phyloP scores from a whole-genome alignment of 1,139 yeast species.

The Nakaseomyces bracarensis region DNA sequence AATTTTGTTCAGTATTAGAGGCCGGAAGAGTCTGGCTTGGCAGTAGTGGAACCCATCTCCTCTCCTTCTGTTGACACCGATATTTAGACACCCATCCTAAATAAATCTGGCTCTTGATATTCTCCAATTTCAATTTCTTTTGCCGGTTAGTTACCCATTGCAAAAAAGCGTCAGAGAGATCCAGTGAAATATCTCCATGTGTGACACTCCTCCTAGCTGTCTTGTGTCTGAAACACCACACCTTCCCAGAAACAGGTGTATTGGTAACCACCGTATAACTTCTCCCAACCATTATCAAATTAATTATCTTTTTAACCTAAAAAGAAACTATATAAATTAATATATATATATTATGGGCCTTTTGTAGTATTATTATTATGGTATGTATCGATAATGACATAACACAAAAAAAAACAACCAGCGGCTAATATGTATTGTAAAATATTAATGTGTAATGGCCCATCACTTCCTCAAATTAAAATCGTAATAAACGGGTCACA shows the following conservation, averaged over 20 bases:
- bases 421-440: too few relatives aligned
- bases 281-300: constrained; percentile 5
- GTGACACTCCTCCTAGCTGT: neutral
- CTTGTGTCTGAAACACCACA: neutral
- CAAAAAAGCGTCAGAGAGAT: neutral
- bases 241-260: neutral
- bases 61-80: neutral
- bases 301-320: too few relatives aligned
- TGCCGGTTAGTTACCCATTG: constrained; percentile 1
- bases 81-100: neutral
- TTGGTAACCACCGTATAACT: constrained; percentile 3
- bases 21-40: neutral
- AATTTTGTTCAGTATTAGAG: constrained; percentile 2
- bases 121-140: neutral
- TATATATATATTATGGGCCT: too few relatives aligned
- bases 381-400: too few relatives aligned
- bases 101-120: neutral
- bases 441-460: too few relatives aligned
- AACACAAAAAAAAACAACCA: too few relatives aligned
- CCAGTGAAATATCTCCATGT: constrained; percentile 1
- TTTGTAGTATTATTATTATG: too few relatives aligned
- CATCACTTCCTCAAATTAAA: too few relatives aligned
- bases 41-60: neutral
- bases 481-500: too few relatives aligned
- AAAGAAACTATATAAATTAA: too few relatives aligned